These are phyloP conservation scores for Spathaspora arborariae DNA, from an alignment of 805 yeast genomes.

Conservation along the genomic window DNA sequence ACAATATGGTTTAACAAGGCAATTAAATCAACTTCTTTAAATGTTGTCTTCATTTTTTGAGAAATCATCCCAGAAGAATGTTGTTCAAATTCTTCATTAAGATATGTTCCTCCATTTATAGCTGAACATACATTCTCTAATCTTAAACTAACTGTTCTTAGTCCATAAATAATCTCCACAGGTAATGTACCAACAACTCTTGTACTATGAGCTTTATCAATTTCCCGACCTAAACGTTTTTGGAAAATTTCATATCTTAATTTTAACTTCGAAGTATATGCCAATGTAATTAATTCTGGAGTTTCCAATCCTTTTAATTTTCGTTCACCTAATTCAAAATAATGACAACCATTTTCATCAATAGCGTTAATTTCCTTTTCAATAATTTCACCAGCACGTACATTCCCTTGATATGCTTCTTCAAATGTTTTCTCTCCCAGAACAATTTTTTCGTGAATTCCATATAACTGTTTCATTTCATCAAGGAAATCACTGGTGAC, in stretches of 20 bases:
- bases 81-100: slow-evolving; percentile 23
- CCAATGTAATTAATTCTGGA: slow-evolving; percentile 79
- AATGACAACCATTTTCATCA: slow-evolving; percentile 64
- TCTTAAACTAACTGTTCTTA: slow-evolving; percentile 52
- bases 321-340: slow-evolving; percentile 74
- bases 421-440: slow-evolving; percentile 21
- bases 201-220: slow-evolving; percentile 26
- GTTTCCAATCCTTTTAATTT: slow-evolving; percentile 93
- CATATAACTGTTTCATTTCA: slow-evolving; percentile 60
- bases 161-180: slow-evolving; percentile 43
- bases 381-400: slow-evolving; percentile 50
- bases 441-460: slow-evolving; percentile 40
- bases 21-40: slow-evolving; percentile 41
- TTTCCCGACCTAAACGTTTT: slow-evolving; percentile 20
- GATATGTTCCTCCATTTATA: slow-evolving; percentile 39
- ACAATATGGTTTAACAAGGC: slow-evolving; percentile 60
- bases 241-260: slow-evolving; percentile 51
- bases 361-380: slow-evolving; percentile 64
- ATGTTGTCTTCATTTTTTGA: slow-evolving; percentile 13
- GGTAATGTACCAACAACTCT: slow-evolving; percentile 37
- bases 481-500: slow-evolving; percentile 76
- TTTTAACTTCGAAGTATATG: slow-evolving; percentile 64
- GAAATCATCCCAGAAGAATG: slow-evolving; percentile 22
- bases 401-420: slow-evolving; percentile 44
- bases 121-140: slow-evolving; percentile 56